These are phyloP conservation scores for Perkinsus olseni DNA, from an alignment of 169 alveolate species.

Conservation along the genomic window DNA sequence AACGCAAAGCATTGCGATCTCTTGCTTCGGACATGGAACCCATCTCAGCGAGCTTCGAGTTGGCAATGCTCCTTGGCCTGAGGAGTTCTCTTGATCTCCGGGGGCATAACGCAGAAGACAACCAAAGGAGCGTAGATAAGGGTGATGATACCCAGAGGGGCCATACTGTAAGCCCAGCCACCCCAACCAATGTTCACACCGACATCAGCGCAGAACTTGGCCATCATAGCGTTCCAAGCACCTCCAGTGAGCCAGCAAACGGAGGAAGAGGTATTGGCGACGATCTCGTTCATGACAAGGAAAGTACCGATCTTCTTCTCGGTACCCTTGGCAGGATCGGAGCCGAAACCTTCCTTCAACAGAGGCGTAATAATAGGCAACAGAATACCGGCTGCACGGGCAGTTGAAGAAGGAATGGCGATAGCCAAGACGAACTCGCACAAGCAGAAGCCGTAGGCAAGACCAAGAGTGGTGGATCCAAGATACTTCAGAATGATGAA, in stretches of 20 bases:
- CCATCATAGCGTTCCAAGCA: background rate
- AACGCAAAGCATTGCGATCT: background rate
- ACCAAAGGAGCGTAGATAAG: background rate
- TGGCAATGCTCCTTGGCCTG: background rate
- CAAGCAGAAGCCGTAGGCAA: background rate
- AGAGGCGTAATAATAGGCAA: background rate
- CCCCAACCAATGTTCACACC: background rate
- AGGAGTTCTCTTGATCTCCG: background rate
- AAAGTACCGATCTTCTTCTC: constrained; percentile 4
- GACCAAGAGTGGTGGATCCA: constrained; percentile 6
- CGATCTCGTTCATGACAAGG: background rate
- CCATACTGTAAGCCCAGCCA: background rate
- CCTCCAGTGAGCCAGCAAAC: background rate
- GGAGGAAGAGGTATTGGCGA: background rate
- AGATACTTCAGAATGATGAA: background rate
- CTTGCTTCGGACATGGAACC: background rate
- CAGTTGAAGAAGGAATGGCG: constrained; percentile 3
- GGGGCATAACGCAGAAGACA: background rate
- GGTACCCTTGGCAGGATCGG: constrained; percentile 2
- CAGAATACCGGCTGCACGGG: background rate
- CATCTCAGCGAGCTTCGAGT: background rate
- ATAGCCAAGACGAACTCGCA: background rate
- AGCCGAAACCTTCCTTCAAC: background rate
- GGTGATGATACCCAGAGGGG: background rate
- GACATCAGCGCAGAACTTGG: background rate